Evolutionary conservation across 2,329 filamentous ascomycete genomes (phyloP).

Genomic region (Aspergillus cejpii): DNA sequence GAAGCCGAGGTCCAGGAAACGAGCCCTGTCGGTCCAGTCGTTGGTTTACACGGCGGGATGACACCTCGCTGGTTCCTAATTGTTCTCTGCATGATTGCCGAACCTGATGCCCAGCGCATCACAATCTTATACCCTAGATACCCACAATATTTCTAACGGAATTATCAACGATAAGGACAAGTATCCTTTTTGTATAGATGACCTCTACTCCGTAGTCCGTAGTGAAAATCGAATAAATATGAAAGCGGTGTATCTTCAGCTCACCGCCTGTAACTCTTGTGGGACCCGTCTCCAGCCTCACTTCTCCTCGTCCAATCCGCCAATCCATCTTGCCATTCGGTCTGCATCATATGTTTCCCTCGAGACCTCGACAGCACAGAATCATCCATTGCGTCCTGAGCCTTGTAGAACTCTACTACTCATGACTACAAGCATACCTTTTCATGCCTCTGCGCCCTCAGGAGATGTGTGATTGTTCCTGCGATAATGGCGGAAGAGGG

Average conservation of each 20-base stretch:
- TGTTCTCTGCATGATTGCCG: slow-evolving; percentile 2
- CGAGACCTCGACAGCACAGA: not conserved
- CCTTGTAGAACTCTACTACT: not conserved
- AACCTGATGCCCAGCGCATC: not conserved
- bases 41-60: slow-evolving; percentile 12
- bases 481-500: slow-evolving; percentile 32
- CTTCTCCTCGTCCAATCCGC: slow-evolving; percentile 7
- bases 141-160: slow-evolving; percentile 11
- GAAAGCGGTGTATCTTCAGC: not conserved
- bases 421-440: slow-evolving; percentile 1
- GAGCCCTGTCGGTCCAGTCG: slow-evolving; percentile 6
- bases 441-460: slow-evolving; percentile 5
- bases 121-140: slow-evolving; percentile 14
- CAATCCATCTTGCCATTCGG: not conserved
- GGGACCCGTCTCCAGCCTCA: slow-evolving; percentile 14
- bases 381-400: not conserved
- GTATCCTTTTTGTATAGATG: not conserved
- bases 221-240: too few species aligned
- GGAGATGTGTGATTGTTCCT: slow-evolving; percentile 12
- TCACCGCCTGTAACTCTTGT: slow-evolving; percentile 21
- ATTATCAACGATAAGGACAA: slow-evolving; percentile 1
- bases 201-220: too few species aligned
- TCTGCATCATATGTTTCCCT: not conserved
- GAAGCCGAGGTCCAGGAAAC: slow-evolving; percentile 4
- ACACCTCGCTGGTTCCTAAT: slow-evolving; percentile 5